Evolutionary conservation across 345 rosid genomes (phyloP), one percentile per base, ranked within the genome.

Genomic region (Eucalyptus viminalis): DNA sequence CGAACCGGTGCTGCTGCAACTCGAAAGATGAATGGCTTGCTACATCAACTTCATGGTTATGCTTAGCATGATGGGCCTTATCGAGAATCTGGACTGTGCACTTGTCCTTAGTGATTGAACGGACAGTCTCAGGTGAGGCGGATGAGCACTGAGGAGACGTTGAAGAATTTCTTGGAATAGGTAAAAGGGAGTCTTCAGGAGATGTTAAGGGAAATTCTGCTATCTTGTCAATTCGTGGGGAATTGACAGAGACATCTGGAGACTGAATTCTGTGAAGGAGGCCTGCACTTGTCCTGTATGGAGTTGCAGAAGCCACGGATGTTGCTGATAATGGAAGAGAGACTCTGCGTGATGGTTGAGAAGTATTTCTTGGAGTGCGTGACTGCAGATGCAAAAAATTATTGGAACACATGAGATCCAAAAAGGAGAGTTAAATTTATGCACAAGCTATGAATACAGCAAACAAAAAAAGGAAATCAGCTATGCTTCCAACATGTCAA

Each of bases 211-310:
- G 94, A 92, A 94, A 97, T 92, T 97, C 99, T 25, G 94, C 97
- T 21, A 97, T 97, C 94, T 94, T 97, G 92, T 97, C 98, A 80
- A 97, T 93, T 76, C 97, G 93, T 60, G 99, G 99, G 86, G 98
- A 95, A 89, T 97, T 96, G 50, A 97, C 99, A 47, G 99, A 96
- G 88, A 97, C 94, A 87, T 97, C 94, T 5, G 96, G 96, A 80
- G 99, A 97, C 22, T 96, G 92, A 83, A 89, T 80, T 88, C 88
- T 72, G 80, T 69, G 90, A 27, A 92, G 90, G 67, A 93, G 88
- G 60, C 91, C 91, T 16, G 88, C 90, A 24, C 91, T 90, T 21
- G 95, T 88, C 50, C 88, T 88, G 31, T 87, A 87, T n/a, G 92
- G 95, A 86, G 91, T 90, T 45, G 87, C 94, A n/a, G 87, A 19